Evolutionary conservation across 371 early-diverging fungal genomes (phyloP).

Genomic region (Mortierella sp.): DNA sequence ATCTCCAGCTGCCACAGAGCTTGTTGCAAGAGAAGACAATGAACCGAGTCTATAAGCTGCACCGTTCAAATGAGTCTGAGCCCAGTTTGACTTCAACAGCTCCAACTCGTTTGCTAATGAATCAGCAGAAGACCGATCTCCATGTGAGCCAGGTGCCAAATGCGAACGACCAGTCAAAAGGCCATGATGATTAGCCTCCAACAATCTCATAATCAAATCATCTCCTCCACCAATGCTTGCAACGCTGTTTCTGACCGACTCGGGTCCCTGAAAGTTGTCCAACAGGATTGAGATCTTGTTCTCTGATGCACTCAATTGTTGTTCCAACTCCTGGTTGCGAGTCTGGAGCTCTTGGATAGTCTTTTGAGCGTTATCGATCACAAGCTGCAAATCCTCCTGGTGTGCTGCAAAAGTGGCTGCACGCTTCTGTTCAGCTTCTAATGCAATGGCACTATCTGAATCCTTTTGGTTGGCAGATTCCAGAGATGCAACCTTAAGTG

Average conservation of each 20-base stretch:
- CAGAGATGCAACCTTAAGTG: constrained; percentile 10
- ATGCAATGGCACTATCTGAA: background rate
- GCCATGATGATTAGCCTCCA: constrained; percentile 35
- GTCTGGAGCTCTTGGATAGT: constrained; percentile 37
- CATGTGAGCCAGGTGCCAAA: constrained; percentile 15
- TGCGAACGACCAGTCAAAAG: constrained; percentile 21
- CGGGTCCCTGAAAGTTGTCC: constrained; percentile 54
- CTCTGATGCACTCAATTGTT: constrained; percentile 50
- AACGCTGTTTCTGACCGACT: constrained; percentile 47
- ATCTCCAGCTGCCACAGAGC: background rate
- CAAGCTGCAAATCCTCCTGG: constrained; percentile 42
- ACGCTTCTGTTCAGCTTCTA: constrained; percentile 23
- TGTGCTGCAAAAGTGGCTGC: constrained; percentile 17
- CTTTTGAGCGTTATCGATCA: constrained; percentile 40
- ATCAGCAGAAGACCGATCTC: constrained; percentile 47
- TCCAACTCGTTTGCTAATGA: constrained; percentile 57
- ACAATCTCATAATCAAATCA: constrained; percentile 39
- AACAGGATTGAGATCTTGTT: constrained; percentile 58
- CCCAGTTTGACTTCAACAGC: constrained; percentile 49
- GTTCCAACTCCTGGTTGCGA: constrained; percentile 51
- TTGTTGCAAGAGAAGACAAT: background rate
- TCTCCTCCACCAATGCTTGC: constrained; percentile 36
- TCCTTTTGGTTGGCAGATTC: constrained; percentile 7
- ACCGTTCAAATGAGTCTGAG: constrained; percentile 23
- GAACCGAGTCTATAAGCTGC: constrained; percentile 10